phyloP scores from a whole-genome alignment of 148 eudicot species.

The Camellia sinensis region DNA sequence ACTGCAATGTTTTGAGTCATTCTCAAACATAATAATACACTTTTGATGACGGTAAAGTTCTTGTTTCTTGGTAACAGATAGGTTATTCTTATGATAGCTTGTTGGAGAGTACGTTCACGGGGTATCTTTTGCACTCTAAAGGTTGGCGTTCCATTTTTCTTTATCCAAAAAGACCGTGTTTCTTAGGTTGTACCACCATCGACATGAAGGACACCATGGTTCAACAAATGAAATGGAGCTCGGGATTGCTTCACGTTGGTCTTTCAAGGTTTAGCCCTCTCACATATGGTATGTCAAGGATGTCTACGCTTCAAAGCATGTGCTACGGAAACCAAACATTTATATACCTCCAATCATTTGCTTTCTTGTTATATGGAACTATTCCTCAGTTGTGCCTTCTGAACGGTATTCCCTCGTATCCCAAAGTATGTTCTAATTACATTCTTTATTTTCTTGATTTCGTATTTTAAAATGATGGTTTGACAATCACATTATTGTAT shows the following conservation, averaged over 20 bases:
- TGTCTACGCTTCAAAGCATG: conserved; percentile 19
- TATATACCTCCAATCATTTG: background rate
- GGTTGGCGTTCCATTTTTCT: too few species aligned
- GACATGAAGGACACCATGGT: background rate
- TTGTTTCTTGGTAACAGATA: background rate
- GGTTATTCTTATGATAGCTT: too few species aligned
- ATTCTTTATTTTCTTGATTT: too few species aligned
- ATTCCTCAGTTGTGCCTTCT: conserved; percentile 16
- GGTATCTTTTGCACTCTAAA: too few species aligned
- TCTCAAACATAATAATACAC: too few species aligned
- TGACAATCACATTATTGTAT: too few species aligned
- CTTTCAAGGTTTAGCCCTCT: conserved; percentile 12
- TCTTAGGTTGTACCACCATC: conserved; percentile 16
- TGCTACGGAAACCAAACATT: conserved; percentile 13
- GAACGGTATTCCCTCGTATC: conserved; percentile 6
- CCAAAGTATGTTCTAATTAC: conserved; percentile 5
- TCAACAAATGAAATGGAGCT: conserved; percentile 8
- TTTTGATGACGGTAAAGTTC: too few species aligned
- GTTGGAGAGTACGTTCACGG: too few species aligned
- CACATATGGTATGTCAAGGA: conserved; percentile 15
- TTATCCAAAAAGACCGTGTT: background rate
- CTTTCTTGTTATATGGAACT: conserved; percentile 4
- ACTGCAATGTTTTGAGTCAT: background rate
- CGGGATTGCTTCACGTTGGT: conserved; percentile 13
- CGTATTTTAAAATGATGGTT: too few species aligned